Evolutionary conservation across 352 stramenopile genomes (phyloP), one percentile per base, ranked within the genome.

Genomic region (Phytophthora pistaciae): DNA sequence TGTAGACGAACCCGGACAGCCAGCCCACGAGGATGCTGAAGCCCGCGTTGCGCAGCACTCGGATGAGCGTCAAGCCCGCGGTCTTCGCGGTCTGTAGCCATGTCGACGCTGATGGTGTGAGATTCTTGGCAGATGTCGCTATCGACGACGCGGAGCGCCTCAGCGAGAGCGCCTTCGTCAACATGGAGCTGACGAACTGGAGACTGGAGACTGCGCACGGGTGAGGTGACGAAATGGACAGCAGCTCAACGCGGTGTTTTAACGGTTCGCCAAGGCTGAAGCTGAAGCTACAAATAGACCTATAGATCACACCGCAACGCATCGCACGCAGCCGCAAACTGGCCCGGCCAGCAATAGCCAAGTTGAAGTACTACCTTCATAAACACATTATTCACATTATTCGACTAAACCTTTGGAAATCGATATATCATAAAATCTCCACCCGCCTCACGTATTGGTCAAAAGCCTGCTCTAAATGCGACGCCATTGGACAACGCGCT

Each of bases 1-100:
- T 61, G 27, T 53, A 70, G 44, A 25, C 58, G 10, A 52, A 64
- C 4, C 25, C 55, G 16, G 57, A 70, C 9, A 70, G 5, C 53
- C 63, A 68, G 10, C 52, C 52, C 14, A 56, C 52, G 2, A 46
- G 23, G 11, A 60, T 61, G 14, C 61, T 61, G 25, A 61, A 54
- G 7, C 18, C 29, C 5, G 61, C 33, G 13, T 68, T 68, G 49
- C 56, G 64, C 13, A 71, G 46, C 33, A 66, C 64, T 23, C 33
- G 50, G 23, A 29, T 18, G 8, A 64, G 55, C 29, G 64, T 64
- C 23, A 14, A 18, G 2, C 36, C 21, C 16, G 33, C 33, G 10
- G 21, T 27, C n/a, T 29, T 23, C 46, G 46, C 46, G 10, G 18
- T 53, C 13, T 13, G 46, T 5, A 53, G 46, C 21, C 40, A 21